Percentiles rank a stretch among this genome's conserved stretches.
These are phyloP conservation scores for Coniochaeta sp. DNA, from an alignment of 2,329 filamentous ascomycete species.

Conservation along the genomic window DNA sequence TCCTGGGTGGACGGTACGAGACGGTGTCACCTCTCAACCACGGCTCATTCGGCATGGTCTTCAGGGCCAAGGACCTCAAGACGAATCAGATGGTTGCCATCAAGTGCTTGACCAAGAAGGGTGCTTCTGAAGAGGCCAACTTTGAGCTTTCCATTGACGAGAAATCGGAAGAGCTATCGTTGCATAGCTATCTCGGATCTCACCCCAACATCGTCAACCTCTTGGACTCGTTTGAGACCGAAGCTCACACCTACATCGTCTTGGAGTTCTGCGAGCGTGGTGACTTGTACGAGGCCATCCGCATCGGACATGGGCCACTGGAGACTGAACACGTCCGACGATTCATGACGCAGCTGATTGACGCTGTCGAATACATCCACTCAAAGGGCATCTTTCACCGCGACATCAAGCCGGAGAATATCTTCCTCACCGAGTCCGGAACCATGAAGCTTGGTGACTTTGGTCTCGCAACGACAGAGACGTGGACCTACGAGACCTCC, in stretches of 20 bases:
- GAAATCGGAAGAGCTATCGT: slow-evolving; percentile 69
- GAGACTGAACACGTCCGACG: slow-evolving; percentile 95
- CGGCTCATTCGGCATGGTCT: slow-evolving; percentile 98
- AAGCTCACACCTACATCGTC: slow-evolving; percentile 83
- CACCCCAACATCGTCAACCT: slow-evolving; percentile 95
- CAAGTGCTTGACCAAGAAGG: slow-evolving; percentile 88
- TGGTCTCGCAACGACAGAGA: slow-evolving; percentile 80
- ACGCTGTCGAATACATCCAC: slow-evolving; percentile 86
- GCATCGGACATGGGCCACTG: slow-evolving; percentile 75
- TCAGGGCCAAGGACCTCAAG: slow-evolving; percentile 73
- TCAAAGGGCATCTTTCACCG: slow-evolving; percentile 87
- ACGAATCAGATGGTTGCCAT: slow-evolving; percentile 81
- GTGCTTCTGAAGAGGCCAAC: slow-evolving; percentile 50
- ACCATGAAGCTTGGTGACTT: slow-evolving; percentile 97
- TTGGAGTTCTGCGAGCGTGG: slow-evolving; percentile 93
- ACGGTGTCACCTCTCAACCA: slow-evolving; percentile 94
- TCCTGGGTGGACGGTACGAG: slow-evolving; percentile 83
- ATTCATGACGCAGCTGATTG: slow-evolving; percentile 92
- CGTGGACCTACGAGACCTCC: slow-evolving; percentile 86
- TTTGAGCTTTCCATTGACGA: slow-evolving; percentile 70
- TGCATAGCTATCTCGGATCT: slow-evolving; percentile 69
- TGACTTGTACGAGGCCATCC: slow-evolving; percentile 95
- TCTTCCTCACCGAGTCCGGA: slow-evolving; percentile 81
- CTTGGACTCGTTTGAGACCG: slow-evolving; percentile 84
- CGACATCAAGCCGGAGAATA: slow-evolving; percentile 99